Evolutionary conservation across 2,329 filamentous ascomycete genomes (phyloP).

Genomic region (Fusarium staphyleae): DNA sequence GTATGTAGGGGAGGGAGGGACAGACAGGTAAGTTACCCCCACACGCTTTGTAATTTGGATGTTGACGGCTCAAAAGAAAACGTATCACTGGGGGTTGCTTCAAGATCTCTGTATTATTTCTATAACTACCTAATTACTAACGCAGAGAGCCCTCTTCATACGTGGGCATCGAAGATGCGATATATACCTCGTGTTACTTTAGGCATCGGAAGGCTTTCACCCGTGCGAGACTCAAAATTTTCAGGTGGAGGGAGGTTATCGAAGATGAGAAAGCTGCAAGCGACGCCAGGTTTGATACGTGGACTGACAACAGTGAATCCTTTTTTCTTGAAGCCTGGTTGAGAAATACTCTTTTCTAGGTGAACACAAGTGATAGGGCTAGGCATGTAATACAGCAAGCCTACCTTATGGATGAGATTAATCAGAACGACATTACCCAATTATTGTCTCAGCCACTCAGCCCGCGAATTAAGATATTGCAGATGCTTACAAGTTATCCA

Average conservation of each 20-base stretch:
- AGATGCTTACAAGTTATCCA: conserved; percentile 61
- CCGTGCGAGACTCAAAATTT: conserved; percentile 64
- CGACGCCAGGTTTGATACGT: conserved; percentile 59
- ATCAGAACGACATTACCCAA: conserved; percentile 60
- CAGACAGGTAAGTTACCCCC: no score
- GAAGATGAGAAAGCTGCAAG: conserved; percentile 63
- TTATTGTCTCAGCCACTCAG: conserved; percentile 55
- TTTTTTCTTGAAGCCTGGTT: conserved; percentile 57
- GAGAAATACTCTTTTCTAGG: conserved; percentile 55
- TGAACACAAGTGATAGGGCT: conserved; percentile 60
- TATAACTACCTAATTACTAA: no score
- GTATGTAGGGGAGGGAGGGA: no score
- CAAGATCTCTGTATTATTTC: no score
- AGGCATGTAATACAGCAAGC: conserved; percentile 63
- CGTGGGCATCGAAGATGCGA: conserved; percentile 61
- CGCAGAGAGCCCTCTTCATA: no score
- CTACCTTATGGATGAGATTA: conserved; percentile 68
- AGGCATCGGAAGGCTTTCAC: conserved; percentile 63
- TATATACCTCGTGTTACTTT: conserved; percentile 55
- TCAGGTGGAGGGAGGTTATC: conserved; percentile 60
- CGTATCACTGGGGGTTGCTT: no score
- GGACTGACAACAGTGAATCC: conserved; percentile 64
- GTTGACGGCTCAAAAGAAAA: no score
- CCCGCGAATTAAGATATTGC: conserved; percentile 57
- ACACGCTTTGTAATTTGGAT: no score